phyloP scores from a whole-genome alignment of 73 alveolate genomes.

The Urostyla sp. region DNA sequence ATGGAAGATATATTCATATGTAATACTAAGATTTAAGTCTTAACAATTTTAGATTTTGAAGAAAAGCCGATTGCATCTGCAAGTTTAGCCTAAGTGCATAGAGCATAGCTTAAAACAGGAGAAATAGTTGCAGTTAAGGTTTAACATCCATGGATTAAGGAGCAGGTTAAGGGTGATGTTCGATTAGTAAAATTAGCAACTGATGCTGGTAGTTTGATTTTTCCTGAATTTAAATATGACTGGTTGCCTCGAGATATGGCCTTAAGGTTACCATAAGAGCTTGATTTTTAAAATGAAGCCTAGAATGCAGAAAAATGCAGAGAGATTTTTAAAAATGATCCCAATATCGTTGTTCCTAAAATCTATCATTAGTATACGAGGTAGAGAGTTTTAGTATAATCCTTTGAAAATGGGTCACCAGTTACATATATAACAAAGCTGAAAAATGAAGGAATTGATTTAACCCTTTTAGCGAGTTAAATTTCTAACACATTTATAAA shows the following conservation, averaged over 20 bases:
- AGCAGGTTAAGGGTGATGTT: constrained; percentile 70
- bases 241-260: constrained; percentile 80
- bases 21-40: neutral
- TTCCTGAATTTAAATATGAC: constrained; percentile 78
- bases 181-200: constrained; percentile 62
- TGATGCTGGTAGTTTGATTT: constrained; percentile 66
- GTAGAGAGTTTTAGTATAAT: constrained; percentile 72
- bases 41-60: constrained; percentile 57
- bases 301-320: constrained; percentile 72
- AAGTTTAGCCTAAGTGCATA: constrained; percentile 83
- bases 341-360: constrained; percentile 68
- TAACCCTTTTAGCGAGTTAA: constrained; percentile 48
- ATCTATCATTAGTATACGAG: constrained; percentile 57
- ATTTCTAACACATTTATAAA: constrained; percentile 68
- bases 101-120: constrained; percentile 70
- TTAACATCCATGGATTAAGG: constrained; percentile 71
- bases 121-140: constrained; percentile 82
- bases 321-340: constrained; percentile 56
- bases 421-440: constrained; percentile 57
- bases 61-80: constrained; percentile 81
- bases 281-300: constrained; percentile 79
- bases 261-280: constrained; percentile 71
- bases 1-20: constrained; percentile 60
- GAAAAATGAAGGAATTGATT: constrained; percentile 53
- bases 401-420: constrained; percentile 72